These are phyloP conservation scores for Botrytis deweyae DNA, from an alignment of 2,329 filamentous ascomycete genomes.

Conservation along the genomic window DNA sequence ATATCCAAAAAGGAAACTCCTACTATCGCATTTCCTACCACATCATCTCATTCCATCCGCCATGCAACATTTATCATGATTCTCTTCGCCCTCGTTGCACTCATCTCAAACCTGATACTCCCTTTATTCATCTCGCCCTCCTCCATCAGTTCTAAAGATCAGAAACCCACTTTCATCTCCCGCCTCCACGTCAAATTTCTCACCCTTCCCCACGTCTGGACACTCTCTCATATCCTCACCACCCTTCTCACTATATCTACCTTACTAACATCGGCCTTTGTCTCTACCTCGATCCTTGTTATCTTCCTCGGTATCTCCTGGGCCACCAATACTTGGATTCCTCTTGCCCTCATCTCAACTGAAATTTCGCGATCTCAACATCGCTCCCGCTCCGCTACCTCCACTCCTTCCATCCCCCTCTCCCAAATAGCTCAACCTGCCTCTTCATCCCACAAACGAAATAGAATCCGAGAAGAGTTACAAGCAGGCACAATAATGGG, in stretches of 20 bases:
- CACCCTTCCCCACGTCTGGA: conserved; percentile 19
- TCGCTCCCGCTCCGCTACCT: not conserved
- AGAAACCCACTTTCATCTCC: not conserved
- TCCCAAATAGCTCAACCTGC: not conserved
- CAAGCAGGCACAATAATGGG: conserved; percentile 22
- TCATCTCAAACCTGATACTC: conserved; percentile 16
- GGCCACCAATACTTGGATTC: conserved; percentile 21
- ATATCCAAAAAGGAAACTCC: conserved; percentile 12
- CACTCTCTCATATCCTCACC: conserved; percentile 15
- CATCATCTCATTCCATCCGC: conserved; percentile 15
- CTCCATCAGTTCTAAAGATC: not conserved
- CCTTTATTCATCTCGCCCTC: conserved; percentile 11
- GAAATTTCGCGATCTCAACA: conserved; percentile 16
- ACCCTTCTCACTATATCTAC: conserved; percentile 15
- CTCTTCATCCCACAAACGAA: not conserved
- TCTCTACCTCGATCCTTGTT: conserved; percentile 8
- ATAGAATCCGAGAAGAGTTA: not conserved
- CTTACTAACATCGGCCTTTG: conserved; percentile 2
- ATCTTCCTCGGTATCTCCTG: conserved; percentile 20
- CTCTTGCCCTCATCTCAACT: conserved; percentile 18
- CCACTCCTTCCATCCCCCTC: not conserved
- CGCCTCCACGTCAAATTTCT: not conserved
- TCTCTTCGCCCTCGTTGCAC: conserved; percentile 16
- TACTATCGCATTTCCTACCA: conserved; percentile 4
- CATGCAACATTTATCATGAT: conserved; percentile 20